Evolutionary conservation across 768 basidiomycete genomes (phyloP), one percentile per base, ranked within the genome.

Genomic region (Tricholoma furcatifolium): DNA sequence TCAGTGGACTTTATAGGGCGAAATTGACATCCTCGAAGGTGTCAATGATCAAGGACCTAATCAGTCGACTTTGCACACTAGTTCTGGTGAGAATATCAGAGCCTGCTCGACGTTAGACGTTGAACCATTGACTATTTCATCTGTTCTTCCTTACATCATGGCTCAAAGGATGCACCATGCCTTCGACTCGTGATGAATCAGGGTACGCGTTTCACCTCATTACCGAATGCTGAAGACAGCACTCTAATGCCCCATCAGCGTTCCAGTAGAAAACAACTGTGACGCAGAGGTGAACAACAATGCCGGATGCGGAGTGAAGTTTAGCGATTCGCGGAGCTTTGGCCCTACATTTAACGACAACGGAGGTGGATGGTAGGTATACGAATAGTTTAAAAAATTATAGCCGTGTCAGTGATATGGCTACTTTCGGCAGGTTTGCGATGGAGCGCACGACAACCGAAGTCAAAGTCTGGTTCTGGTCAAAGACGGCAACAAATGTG

Each of bases 381-480:
- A n/a, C n/a, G n/a, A n/a, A n/a, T n/a, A n/a, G n/a, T n/a, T n/a
- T n/a, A n/a, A n/a, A n/a, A 14, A 23, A n/a, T 31, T 47, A 18
- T 32, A 27, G 43, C 21, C 39, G 12, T 9, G 32, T 12, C 23
- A 11, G 3, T 12, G 21, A 17, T 14, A 24, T 15, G 10, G 5
- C 30, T 31, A 15, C 47, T 24, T 4, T n/a, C n/a, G 18, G 56
- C 18, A 85, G 81, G 79, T 85, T 75, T 65, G 86, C 84, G 0
- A 71, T 86, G 61, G 83, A 87, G 62, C 76, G 85, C 32, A 84
- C 84, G 0, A 56, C 66, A 20, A 60, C 62, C 4, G 80, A 74
- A 62, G 81, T 89, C 62, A 85, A 83, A 55, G 72, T 88, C 43
- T 90, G 83, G 81, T 89, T 87, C 70, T 90, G 85, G 84, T 72